Evolutionary conservation across 768 basidiomycete species (phyloP).

Genomic region (Auricularia sp.): DNA sequence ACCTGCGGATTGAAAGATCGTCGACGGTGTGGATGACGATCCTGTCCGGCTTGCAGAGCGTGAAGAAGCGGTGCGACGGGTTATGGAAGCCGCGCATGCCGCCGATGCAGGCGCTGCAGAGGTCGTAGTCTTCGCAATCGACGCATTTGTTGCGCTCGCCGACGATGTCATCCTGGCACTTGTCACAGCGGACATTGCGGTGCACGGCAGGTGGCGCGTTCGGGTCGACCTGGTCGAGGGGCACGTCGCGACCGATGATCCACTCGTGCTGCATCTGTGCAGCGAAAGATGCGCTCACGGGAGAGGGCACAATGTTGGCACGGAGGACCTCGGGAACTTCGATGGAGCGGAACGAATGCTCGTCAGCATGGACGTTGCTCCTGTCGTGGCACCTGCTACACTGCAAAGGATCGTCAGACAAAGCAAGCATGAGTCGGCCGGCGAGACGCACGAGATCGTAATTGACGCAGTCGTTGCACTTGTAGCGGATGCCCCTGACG

Average conservation of each 20-base stretch:
- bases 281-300: not conserved
- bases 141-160: constrained; percentile 75
- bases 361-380: constrained; percentile 5
- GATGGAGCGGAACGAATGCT: not conserved
- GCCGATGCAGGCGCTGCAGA: constrained; percentile 51
- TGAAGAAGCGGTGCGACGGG: constrained; percentile 61
- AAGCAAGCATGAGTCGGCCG: not conserved
- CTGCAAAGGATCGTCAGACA: constrained; percentile 3
- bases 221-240: not conserved
- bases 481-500: constrained; percentile 20
- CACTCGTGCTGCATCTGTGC: constrained; percentile 5
- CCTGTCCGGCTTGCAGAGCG: constrained; percentile 53
- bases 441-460: constrained; percentile 15
- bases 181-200: constrained; percentile 53
- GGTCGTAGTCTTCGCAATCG: constrained; percentile 71
- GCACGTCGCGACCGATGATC: constrained; percentile 4
- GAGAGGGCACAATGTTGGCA: not conserved
- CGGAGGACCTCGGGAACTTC: not conserved
- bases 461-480: constrained; percentile 16
- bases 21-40: constrained; percentile 53
- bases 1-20: constrained; percentile 2
- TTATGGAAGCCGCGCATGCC: constrained; percentile 42
- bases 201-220: constrained; percentile 32
- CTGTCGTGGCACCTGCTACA: constrained; percentile 9
- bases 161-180: constrained; percentile 44